These are phyloP conservation scores for Stagonosporopsis chrysanthemi DNA, from an alignment of 2,329 filamentous ascomycete genomes.

Conservation along the genomic window DNA sequence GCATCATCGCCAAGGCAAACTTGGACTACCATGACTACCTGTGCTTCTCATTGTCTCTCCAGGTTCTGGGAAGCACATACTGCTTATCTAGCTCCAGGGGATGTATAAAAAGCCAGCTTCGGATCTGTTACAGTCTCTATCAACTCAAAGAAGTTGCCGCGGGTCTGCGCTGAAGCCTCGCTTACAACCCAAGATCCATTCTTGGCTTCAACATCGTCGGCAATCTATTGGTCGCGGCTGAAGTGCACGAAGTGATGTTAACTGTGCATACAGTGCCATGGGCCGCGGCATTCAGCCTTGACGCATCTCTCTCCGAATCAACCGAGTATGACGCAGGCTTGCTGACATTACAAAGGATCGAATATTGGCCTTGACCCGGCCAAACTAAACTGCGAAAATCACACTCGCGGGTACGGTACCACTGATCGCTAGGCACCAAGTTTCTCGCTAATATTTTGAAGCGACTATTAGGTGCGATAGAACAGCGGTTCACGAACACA, in stretches of 20 bases:
- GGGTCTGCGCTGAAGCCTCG: not conserved
- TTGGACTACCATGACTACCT: not conserved
- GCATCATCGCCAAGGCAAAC: not conserved
- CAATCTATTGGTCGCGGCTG: not conserved
- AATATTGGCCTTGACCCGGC: not conserved
- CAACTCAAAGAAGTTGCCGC: not conserved
- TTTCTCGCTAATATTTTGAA: no score
- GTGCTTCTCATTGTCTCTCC: no score
- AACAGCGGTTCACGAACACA: no score
- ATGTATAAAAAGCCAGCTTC: not conserved
- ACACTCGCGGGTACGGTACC: not conserved
- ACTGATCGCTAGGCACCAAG: not conserved
- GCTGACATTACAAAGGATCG: not conserved
- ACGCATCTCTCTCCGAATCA: no score
- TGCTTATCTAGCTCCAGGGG: not conserved
- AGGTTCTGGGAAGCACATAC: not conserved
- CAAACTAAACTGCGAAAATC: not conserved
- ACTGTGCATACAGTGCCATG: no score
- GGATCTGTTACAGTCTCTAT: not conserved
- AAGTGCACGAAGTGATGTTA: not conserved
- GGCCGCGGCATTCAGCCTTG: no score
- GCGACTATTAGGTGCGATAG: no score
- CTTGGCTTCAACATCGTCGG: not conserved
- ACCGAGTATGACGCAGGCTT: not conserved
- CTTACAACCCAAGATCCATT: not conserved